phyloP scores from a whole-genome alignment of 192 early-diverging fungal genomes.

The Coemansia sp. region DNA sequence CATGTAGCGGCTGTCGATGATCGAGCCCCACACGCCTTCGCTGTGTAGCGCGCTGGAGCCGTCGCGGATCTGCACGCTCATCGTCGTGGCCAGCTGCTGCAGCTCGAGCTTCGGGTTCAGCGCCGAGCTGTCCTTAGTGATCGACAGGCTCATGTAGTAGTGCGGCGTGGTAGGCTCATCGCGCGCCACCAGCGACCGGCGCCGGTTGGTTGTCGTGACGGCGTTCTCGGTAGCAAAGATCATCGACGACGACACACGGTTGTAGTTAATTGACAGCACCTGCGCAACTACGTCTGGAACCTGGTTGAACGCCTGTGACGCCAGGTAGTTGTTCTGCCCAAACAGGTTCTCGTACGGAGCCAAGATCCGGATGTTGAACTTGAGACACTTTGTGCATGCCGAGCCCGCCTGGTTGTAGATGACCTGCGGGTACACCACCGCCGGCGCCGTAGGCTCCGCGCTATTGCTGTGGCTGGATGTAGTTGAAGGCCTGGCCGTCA shows the following conservation, averaged over 20 bases:
- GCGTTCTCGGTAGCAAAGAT: constrained; percentile 30
- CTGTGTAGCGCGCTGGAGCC: constrained; percentile 31
- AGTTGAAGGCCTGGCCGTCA: constrained; percentile 20
- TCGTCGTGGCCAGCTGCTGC: constrained; percentile 32
- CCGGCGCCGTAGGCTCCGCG: background rate
- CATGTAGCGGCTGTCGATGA: constrained; percentile 34
- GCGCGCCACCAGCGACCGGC: constrained; percentile 13
- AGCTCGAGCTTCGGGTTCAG: constrained; percentile 44
- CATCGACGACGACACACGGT: constrained; percentile 35
- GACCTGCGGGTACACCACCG: constrained; percentile 18
- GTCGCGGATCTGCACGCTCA: constrained; percentile 34
- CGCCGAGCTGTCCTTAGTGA: constrained; percentile 31
- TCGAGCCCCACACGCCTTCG: constrained; percentile 28
- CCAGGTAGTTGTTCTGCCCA: constrained; percentile 46
- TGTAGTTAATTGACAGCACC: constrained; percentile 38
- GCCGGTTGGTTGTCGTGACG: constrained; percentile 8
- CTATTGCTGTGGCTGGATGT: background rate
- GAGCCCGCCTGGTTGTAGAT: constrained; percentile 34
- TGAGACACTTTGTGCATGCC: constrained; percentile 45
- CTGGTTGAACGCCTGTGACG: constrained; percentile 43
- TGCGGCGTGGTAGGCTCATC: constrained; percentile 13
- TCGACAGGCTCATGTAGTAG: constrained; percentile 47
- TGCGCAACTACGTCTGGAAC: constrained; percentile 31
- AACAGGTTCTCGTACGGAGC: constrained; percentile 50
- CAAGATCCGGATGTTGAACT: constrained; percentile 38